Base-by-base conservation (phyloP, 2,329 filamentous ascomycete genomes). In the Cucurbitaria berberidis region DNA sequence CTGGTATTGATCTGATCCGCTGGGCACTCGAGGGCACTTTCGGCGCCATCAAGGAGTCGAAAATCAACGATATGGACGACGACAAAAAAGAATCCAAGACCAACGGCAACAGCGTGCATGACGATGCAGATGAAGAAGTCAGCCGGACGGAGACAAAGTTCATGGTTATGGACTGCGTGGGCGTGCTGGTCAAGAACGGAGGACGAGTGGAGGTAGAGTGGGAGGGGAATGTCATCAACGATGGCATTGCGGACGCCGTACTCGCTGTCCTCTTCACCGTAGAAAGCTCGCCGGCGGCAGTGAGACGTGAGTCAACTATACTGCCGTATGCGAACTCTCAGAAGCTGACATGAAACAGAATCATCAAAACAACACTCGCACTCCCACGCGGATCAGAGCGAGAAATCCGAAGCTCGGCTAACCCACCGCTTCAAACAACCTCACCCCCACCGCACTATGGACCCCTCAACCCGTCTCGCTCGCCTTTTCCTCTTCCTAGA, bases 161-260 rank as follows among this genome's bases (percentile, higher is more conserved):
- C 68, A 78, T 83, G 24, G 86, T 99, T 67, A 98, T 99, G 93
- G 93, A 92, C 59, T 95, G 90, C 74, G 87, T 97, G 24, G 86
- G 86, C 7, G 86, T 98, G n/a, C 85, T 88, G 18, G 92, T 95
- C 75, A 84, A 84, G 59, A 84, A 81, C 57, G 88, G 86, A 62
- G 90, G 93, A 50, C 88, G 95, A 69, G 85, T 97, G 5, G 92
- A 96, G 73, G 81, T 98, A 2, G 92, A 96, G 76, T 99, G 95
- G 95, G 93, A 98, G 74, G 95, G 93, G 52, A 99, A 98, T 73
- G 90, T 96, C 79, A 88, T 97, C 69, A 99, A 98, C 74, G 95
- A 99, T 70, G 91, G 92, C 55, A 96, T 99, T 68, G 95, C 95
- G n/a, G 95, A 99, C 76, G 92, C 95, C 15, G 89, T 98, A 48